Evolutionary conservation across 1,284 basidiomycete genomes (phyloP).

Genomic region (Lignosus rhinocerotis): DNA sequence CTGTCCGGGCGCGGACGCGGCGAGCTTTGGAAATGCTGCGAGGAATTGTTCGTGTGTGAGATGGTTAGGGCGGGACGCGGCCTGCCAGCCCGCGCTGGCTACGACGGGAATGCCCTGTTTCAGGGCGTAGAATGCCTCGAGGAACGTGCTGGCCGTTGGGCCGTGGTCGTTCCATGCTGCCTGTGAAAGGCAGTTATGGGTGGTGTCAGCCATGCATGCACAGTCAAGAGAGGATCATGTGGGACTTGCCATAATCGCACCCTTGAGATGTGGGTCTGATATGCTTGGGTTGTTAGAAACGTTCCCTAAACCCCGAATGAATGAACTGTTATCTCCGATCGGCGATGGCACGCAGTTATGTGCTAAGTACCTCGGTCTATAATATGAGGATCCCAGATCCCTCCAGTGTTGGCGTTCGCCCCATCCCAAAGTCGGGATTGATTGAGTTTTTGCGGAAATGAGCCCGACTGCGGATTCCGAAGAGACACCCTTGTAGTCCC

Average conservation of each 20-base stretch:
- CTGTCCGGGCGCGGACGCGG: constrained; percentile 27
- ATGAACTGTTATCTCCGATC: not conserved
- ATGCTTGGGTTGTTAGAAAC: constrained; percentile 29
- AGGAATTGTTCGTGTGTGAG: constrained; percentile 28
- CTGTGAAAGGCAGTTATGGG: constrained; percentile 9
- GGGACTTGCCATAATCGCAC: constrained; percentile 26
- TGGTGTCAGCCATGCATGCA: not conserved
- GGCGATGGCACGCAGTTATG: not conserved
- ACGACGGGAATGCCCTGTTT: constrained; percentile 29
- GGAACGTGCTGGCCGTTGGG: constrained; percentile 26
- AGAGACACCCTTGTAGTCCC: not conserved
- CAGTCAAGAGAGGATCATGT: not conserved
- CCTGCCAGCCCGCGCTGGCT: constrained; percentile 27
- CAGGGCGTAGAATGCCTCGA: constrained; percentile 31
- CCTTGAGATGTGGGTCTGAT: constrained; percentile 22
- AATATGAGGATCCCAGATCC: constrained; percentile 31
- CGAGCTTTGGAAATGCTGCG: constrained; percentile 22
- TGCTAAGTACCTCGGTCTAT: constrained; percentile 26
- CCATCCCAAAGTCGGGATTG: constrained; percentile 32
- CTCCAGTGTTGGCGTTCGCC: constrained; percentile 26
- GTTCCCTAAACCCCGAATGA: constrained; percentile 19
- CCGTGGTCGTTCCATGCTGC: constrained; percentile 32
- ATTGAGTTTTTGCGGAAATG: constrained; percentile 27
- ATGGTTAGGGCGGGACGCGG: constrained; percentile 25
- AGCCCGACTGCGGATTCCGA: constrained; percentile 21